A percentile compares a stretch with the other conserved stretches of the same genome.
These are phyloP conservation scores for Mycena latifolia DNA, from an alignment of 768 basidiomycete genomes.

Conservation along the genomic window DNA sequence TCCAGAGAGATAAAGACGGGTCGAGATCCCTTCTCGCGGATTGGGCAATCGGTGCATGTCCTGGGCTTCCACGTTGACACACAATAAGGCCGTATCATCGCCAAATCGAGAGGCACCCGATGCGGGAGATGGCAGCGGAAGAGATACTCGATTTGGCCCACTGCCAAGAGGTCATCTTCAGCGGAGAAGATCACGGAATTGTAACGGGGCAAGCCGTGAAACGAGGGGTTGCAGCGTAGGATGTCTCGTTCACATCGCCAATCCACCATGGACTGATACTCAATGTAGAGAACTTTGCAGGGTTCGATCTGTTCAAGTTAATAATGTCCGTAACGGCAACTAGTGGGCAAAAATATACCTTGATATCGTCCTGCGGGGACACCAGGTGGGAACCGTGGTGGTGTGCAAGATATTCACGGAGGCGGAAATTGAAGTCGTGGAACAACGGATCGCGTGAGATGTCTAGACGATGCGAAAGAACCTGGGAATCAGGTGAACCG, in stretches of 20 bases:
- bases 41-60: conserved; percentile 13
- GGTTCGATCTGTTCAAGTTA: conserved; percentile 1
- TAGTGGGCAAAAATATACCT: not conserved
- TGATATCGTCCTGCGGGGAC: not conserved
- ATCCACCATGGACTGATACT: conserved; percentile 12
- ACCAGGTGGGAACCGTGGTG: conserved; percentile 1
- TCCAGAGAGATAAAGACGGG: not conserved
- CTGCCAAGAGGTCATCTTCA: not conserved
- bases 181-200: conserved; percentile 4
- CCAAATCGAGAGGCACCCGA: not conserved
- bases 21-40: not conserved
- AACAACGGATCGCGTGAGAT: not conserved
- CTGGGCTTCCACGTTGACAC: not conserved
- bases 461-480: not conserved
- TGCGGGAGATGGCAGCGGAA: conserved; percentile 8
- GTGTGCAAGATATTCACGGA: conserved; percentile 7
- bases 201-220: not conserved
- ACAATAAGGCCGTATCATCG: conserved; percentile 9
- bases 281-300: conserved; percentile 7
- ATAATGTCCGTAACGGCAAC: not conserved
- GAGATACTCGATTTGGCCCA: conserved; percentile 2
- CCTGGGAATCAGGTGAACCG: not conserved
- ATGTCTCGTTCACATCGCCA: conserved; percentile 7
- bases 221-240: conserved; percentile 2
- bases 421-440: conserved; percentile 6